Conservation (phyloP, 139 green algal species). For the Chlorella sorokiniana region DNA sequence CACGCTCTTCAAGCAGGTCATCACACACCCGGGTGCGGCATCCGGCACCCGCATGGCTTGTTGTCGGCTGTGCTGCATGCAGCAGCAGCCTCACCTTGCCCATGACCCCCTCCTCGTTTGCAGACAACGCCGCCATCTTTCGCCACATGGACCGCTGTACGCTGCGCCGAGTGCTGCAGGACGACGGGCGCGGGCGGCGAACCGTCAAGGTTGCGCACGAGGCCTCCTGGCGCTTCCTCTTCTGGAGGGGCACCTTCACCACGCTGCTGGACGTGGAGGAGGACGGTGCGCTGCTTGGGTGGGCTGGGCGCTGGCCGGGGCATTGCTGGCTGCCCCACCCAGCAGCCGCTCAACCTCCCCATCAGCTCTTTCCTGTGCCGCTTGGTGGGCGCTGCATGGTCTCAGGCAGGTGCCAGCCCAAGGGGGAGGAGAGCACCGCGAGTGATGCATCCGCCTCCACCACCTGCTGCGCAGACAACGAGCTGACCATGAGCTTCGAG, state of each 20-base stretch:
- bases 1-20: conserved; percentile 38
- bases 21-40: conserved; percentile 7
- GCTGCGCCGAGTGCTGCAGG: conserved; percentile 19
- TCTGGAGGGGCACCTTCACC: conserved; percentile 36
- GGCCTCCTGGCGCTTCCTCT: conserved; percentile 41
- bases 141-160: conserved; percentile 43
- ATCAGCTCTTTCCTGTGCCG: no score
- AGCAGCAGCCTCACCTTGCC: background rate
- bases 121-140: conserved; percentile 39
- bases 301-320: no score
- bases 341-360: no score
- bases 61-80: background rate
- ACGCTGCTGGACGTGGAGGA: conserved; percentile 24
- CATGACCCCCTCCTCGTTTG: background rate
- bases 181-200: conserved; percentile 6
- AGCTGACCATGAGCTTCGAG: conserved; percentile 22
- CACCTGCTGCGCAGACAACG: no score
- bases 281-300: no score
- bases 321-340: no score
- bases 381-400: no score
- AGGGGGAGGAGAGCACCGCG: no score
- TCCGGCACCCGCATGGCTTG: background rate
- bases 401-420: no score
- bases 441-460: no score
- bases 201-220: conserved; percentile 31